phyloP scores from a whole-genome alignment of 2,329 filamentous ascomycete species.

The Sporothrix euskadiensis region DNA sequence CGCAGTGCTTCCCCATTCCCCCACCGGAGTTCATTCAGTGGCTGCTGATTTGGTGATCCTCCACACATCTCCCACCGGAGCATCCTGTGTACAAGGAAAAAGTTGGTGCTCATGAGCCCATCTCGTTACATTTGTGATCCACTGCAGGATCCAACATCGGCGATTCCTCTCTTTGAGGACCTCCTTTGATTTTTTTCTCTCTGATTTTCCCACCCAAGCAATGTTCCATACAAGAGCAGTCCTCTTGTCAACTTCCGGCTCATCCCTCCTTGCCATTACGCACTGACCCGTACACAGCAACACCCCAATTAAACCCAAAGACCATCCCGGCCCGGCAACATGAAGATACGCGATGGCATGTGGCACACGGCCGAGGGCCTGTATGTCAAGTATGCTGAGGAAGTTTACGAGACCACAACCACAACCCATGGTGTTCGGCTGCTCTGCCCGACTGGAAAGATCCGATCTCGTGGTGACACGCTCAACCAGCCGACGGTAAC shows the following conservation, averaged over 20 bases:
- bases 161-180: neutral
- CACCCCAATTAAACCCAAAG: neutral
- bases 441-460: slow-evolving; percentile 59
- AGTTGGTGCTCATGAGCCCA: too few relatives aligned
- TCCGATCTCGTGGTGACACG: slow-evolving; percentile 55
- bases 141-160: neutral
- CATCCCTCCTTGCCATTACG: neutral
- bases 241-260: neutral
- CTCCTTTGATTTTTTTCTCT: neutral
- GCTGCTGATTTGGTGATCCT: neutral
- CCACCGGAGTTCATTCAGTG: neutral
- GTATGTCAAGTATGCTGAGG: slow-evolving; percentile 65
- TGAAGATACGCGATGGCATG: slow-evolving; percentile 67
- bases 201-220: neutral
- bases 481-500: slow-evolving; percentile 58
- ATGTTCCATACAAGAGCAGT: neutral
- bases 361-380: slow-evolving; percentile 64
- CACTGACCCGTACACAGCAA: neutral
- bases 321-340: slow-evolving; percentile 34
- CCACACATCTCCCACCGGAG: neutral
- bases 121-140: neutral
- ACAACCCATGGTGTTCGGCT: slow-evolving; percentile 53
- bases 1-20: neutral
- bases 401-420: slow-evolving; percentile 56
- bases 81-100: neutral